Evolutionary conservation across 352 stramenopile species (phyloP).

Genomic region (Blastocystis sp.): DNA sequence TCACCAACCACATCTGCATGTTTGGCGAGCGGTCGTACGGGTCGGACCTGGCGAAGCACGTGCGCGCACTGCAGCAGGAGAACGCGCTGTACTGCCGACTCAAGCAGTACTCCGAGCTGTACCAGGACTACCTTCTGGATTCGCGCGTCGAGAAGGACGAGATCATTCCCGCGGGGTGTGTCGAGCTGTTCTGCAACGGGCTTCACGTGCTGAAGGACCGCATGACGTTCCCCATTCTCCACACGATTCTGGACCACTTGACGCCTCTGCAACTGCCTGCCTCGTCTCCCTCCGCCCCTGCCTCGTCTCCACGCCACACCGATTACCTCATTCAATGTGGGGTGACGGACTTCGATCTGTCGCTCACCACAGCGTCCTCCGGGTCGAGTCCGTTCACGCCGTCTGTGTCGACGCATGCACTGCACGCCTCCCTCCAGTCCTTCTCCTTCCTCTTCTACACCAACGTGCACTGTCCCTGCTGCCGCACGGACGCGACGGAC

Average conservation of each 20-base stretch:
- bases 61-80: neutral
- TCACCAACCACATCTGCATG: slow-evolving; percentile 63
- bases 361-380: neutral
- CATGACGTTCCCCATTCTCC: neutral
- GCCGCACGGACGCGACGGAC: neutral
- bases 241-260: neutral
- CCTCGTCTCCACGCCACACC: neutral
- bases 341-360: slow-evolving; percentile 29
- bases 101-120: slow-evolving; percentile 34
- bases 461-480: slow-evolving; percentile 37
- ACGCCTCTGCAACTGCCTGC: neutral
- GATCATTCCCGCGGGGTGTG: slow-evolving; percentile 30
- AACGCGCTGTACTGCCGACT: slow-evolving; percentile 35
- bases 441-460: slow-evolving; percentile 39
- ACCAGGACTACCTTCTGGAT: slow-evolving; percentile 45
- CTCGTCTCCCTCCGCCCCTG: no score
- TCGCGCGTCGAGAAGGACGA: neutral
- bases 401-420: neutral
- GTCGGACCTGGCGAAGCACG: neutral
- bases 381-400: neutral
- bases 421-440: slow-evolving; percentile 8
- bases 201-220: slow-evolving; percentile 39
- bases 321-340: slow-evolving; percentile 31
- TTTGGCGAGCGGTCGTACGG: slow-evolving; percentile 6
- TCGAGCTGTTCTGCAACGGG: slow-evolving; percentile 44